Evolutionary conservation across 805 yeast genomes (phyloP).

Genomic region (Millerozyma acaciae): DNA sequence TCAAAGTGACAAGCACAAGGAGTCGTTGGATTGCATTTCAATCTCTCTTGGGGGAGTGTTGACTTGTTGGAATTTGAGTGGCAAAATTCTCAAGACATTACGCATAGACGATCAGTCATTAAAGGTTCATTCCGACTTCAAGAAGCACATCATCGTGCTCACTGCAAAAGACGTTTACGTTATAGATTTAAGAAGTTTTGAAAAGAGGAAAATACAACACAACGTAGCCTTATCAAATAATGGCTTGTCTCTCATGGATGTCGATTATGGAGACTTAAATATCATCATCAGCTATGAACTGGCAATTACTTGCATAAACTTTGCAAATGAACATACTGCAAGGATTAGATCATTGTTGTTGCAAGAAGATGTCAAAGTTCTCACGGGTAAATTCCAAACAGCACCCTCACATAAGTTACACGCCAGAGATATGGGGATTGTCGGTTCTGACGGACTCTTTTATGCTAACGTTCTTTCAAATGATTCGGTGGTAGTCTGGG

Average conservation of each 20-base stretch:
- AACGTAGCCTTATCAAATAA: conserved; percentile 12
- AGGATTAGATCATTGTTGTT: conserved; percentile 10
- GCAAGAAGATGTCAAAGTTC: conserved; percentile 13
- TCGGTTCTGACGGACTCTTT: conserved; percentile 41
- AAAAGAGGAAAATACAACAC: conserved; percentile 10
- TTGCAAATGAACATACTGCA: conserved; percentile 6
- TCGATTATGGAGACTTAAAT: conserved; percentile 31
- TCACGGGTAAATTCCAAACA: conserved; percentile 18
- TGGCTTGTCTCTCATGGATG: conserved; percentile 18
- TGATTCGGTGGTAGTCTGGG: conserved; percentile 40
- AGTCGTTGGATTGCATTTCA: conserved; percentile 22
- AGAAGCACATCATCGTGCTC: conserved; percentile 17
- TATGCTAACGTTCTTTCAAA: conserved; percentile 36
- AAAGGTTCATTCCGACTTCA: conserved; percentile 26
- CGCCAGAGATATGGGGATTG: conserved; percentile 18
- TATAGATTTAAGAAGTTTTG: conserved; percentile 13
- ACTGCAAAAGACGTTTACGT: conserved; percentile 14
- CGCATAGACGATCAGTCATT: conserved; percentile 12
- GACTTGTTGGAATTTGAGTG: conserved; percentile 23
- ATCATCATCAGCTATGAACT: conserved; percentile 20
- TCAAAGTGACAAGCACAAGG: conserved; percentile 20
- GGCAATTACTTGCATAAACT: conserved; percentile 23
- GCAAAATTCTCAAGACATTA: conserved; percentile 11
- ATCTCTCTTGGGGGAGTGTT: conserved; percentile 22
- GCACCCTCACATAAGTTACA: conserved; percentile 4